Evolutionary conservation across 2,329 filamentous ascomycete species (phyloP), one percentile per base, ranked within the genome.

Genomic region (Diaporthe sp.): DNA sequence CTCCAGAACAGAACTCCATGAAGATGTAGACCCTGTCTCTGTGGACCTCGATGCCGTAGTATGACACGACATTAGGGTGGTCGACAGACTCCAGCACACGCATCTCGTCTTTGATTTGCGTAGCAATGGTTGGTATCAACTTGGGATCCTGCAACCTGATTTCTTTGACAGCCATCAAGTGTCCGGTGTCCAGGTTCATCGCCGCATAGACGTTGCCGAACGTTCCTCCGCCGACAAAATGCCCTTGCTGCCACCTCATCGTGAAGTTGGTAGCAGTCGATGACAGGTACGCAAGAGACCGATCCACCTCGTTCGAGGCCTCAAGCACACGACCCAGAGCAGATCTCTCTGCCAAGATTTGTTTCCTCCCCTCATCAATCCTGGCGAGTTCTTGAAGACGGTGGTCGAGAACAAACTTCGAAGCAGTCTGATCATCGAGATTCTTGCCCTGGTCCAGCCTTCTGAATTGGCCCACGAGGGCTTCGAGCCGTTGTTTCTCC

Each of bases 11-110:
- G 84, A 97, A 98, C 83, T 99, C 97, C 97, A 99, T 99, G 82
- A 99, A 99, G 78, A 99, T 98, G 84, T 98, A 99, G n/a, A 99
- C 97, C 81, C 98, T 97, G 87, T 99, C 97, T 76, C 97, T 92
- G 84, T 99, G 97, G 3, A 98, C 97, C 83, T 99, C 97, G 80
- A 99, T 98, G 74, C 97, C 97, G 81, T 97, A 97, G 84, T 99
- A 99, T 13, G 95, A 96, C 30, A 99, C 97, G 75, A 99, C 94
- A 81, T 99, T 99, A 30, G 97, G 97, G 81, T 99, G 97, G 80
- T 99, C 96, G 59, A 99, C 89, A 1, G 98, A 94, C 83, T 98
- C 96, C 65, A 99, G 86, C 7, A 99, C 96, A 69, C 94, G 93
- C 96, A 99, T 98, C 83, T 99, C 97, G 80, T 99, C 97, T 76